These are phyloP conservation scores for Talaromyces adpressus DNA, from an alignment of 495 filamentous ascomycete genomes.

Conservation along the genomic window DNA sequence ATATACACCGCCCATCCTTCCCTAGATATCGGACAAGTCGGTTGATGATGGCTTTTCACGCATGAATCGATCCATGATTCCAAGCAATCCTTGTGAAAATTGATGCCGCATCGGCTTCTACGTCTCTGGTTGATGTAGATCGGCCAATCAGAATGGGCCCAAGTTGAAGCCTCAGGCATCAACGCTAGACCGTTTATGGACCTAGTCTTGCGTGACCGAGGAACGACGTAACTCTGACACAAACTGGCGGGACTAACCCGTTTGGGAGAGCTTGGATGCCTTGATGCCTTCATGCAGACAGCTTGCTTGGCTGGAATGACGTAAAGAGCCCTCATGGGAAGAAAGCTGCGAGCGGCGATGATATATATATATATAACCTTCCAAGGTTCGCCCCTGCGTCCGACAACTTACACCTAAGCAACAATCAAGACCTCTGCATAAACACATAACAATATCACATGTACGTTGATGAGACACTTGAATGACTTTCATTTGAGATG, in stretches of 20 bases:
- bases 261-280: not conserved
- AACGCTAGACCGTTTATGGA: not conserved
- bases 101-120: too few relatives aligned
- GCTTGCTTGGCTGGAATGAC: not conserved
- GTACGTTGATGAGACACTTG: not conserved
- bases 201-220: not conserved
- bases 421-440: not conserved
- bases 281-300: not conserved
- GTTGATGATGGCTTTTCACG: too few relatives aligned
- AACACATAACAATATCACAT: not conserved
- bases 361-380: not conserved
- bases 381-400: not conserved
- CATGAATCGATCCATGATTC: too few relatives aligned
- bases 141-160: too few relatives aligned
- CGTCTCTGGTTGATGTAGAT: too few relatives aligned
- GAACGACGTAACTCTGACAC: constrained; percentile 6
- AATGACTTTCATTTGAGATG: not conserved
- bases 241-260: not conserved
- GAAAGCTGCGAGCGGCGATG: not conserved
- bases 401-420: not conserved
- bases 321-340: not conserved
- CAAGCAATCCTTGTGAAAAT: too few relatives aligned
- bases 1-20: too few relatives aligned
- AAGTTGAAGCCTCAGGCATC: not conserved
- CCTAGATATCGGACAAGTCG: too few relatives aligned